Conservation (phyloP, 768 basidiomycete species). For the Mycena haematopus region DNA sequence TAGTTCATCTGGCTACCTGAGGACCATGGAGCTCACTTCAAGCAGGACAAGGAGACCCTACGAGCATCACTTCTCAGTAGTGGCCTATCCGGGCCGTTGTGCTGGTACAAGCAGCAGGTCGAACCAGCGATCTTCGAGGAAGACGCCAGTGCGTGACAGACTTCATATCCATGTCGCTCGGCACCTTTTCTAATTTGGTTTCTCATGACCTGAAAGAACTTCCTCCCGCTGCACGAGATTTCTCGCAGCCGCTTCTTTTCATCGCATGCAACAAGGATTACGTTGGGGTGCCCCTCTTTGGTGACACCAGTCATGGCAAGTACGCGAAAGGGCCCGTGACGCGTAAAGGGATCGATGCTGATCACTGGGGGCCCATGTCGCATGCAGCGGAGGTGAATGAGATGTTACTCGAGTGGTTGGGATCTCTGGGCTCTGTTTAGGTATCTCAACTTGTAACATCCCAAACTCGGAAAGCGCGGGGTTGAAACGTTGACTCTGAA, state of each 20-base stretch:
- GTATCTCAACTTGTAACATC: no score
- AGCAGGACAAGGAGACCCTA: not conserved
- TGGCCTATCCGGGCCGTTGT: constrained; percentile 40
- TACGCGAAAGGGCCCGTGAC: constrained; percentile 13
- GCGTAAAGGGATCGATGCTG: constrained; percentile 1
- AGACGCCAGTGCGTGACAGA: constrained; percentile 36
- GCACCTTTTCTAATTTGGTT: not conserved
- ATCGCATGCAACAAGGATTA: constrained; percentile 10
- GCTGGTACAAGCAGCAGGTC: constrained; percentile 43
- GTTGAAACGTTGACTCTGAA: no score
- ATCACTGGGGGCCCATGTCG: constrained; percentile 17
- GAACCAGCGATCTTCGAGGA: constrained; percentile 39
- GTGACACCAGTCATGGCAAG: not conserved
- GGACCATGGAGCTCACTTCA: not conserved
- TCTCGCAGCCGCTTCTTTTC: constrained; percentile 3
- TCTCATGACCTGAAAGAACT: not conserved
- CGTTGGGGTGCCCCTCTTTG: not conserved
- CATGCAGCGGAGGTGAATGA: constrained; percentile 9
- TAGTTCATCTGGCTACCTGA: not conserved
- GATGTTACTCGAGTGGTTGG: constrained; percentile 7
- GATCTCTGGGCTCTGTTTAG: no score
- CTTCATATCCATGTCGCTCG: not conserved
- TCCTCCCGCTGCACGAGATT: not conserved
- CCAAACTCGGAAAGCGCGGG: no score
- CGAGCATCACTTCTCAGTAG: constrained; percentile 32